Conservation (phyloP, 83 land plant genomes). For the Picea abies region DNA sequence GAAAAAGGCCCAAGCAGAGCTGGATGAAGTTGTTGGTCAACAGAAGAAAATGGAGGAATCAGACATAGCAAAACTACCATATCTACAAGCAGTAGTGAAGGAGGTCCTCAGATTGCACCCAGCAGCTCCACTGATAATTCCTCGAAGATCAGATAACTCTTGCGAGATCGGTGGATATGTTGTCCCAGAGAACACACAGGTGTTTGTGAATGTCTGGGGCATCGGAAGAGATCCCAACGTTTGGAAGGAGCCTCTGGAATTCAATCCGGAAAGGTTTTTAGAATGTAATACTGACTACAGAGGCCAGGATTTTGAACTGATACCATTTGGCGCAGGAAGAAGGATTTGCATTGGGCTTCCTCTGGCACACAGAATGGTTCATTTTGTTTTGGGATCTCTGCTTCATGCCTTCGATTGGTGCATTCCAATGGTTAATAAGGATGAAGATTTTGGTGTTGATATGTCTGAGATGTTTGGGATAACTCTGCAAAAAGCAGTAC, state of each 20-base stretch:
- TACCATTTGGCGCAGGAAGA: slow-evolving; percentile 47
- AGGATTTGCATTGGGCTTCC: slow-evolving; percentile 35
- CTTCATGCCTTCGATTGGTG: slow-evolving; percentile 35
- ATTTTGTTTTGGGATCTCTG: slow-evolving; percentile 25
- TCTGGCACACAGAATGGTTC: slow-evolving; percentile 28
- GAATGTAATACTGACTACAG: slow-evolving; percentile 12
- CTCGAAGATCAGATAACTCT: slow-evolving; percentile 10
- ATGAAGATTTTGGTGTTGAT: slow-evolving; percentile 19
- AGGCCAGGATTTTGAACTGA: slow-evolving; percentile 35
- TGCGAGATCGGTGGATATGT: slow-evolving; percentile 10
- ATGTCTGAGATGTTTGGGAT: slow-evolving; percentile 46
- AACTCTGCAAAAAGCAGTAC: slow-evolving; percentile 31
- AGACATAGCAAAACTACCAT: slow-evolving; percentile 19
- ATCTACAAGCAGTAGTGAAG: slow-evolving; percentile 28
- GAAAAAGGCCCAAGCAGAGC: slow-evolving; percentile 29
- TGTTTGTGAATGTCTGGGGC: slow-evolving; percentile 33
- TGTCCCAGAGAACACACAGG: slow-evolving; percentile 24
- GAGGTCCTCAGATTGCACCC: slow-evolving; percentile 37
- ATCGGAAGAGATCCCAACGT: slow-evolving; percentile 25
- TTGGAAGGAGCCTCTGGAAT: slow-evolving; percentile 27
- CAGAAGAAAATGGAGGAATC: slow-evolving; percentile 23
- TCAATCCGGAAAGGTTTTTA: slow-evolving; percentile 34
- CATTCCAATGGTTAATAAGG: slow-evolving; percentile 20
- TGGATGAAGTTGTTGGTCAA: slow-evolving; percentile 14
- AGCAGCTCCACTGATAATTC: slow-evolving; percentile 25